Percentiles rank a stretch among this genome's conserved stretches.
phyloP scores from a whole-genome alignment of 2,329 filamentous ascomycete genomes.

The Colletotrichum horii region DNA sequence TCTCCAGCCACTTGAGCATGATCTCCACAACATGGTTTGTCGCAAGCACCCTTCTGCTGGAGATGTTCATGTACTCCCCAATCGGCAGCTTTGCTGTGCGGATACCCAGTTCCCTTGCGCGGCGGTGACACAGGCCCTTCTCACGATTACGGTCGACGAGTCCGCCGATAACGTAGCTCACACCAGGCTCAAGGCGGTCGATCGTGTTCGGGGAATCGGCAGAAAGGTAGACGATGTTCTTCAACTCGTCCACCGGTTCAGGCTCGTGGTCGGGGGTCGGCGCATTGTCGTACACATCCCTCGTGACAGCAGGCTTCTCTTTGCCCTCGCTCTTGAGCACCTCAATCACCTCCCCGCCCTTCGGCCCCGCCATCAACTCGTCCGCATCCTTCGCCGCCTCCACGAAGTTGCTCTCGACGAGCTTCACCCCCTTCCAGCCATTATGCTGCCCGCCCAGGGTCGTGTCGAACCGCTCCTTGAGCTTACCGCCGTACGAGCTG shows the following conservation, averaged over 20 bases:
- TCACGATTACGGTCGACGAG: constrained; percentile 96
- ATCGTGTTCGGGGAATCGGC: constrained; percentile 90
- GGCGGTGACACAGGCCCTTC: constrained; percentile 90
- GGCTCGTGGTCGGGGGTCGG: constrained; percentile 34
- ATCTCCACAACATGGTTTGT: constrained; percentile 98
- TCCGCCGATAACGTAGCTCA: constrained; percentile 91
- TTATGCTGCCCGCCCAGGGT: constrained; percentile 73
- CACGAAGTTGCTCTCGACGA: constrained; percentile 77
- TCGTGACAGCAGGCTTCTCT: constrained; percentile 34
- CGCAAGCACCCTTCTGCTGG: constrained; percentile 81
- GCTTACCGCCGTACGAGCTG: constrained; percentile 76
- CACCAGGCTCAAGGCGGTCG: constrained; percentile 82
- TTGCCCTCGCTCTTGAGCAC: constrained; percentile 50
- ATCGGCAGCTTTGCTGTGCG: constrained; percentile 92
- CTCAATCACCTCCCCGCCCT: constrained; percentile 64
- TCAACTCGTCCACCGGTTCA: constrained; percentile 36
- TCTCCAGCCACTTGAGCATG: constrained; percentile 91
- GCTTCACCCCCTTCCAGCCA: constrained; percentile 79
- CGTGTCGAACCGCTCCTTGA: constrained; percentile 82
- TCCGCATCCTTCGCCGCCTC: constrained; percentile 70
- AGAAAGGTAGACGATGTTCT: constrained; percentile 80
- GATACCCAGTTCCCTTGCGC: constrained; percentile 76
- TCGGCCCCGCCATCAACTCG: constrained; percentile 65
- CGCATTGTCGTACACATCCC: constrained; percentile 36
- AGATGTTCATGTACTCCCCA: constrained; percentile 93